Conservation (phyloP, 2,329 filamentous ascomycete genomes). For the Neocucurbitaria cava region DNA sequence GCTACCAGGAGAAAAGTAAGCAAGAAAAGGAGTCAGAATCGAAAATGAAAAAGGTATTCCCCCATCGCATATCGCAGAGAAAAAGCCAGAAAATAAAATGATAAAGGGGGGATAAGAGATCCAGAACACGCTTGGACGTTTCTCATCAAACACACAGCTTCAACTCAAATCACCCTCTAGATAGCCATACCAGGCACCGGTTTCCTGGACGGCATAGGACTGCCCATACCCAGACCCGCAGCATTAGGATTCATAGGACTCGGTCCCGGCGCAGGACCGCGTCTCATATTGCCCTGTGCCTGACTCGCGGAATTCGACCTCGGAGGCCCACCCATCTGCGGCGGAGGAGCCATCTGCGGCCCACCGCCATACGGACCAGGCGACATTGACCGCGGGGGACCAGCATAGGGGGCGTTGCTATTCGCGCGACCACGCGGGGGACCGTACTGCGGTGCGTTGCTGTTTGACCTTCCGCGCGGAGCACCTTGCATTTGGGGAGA, state of each 20-base stretch:
- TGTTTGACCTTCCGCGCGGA: slow-evolving; percentile 43
- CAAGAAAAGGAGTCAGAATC: neutral
- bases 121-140: slow-evolving; percentile 26
- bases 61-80: slow-evolving; percentile 5
- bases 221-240: too few species aligned
- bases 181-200: slow-evolving; percentile 57
- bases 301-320: slow-evolving; percentile 49
- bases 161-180: slow-evolving; percentile 19
- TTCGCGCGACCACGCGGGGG: slow-evolving; percentile 42
- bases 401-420: slow-evolving; percentile 48
- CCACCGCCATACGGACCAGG: slow-evolving; percentile 49
- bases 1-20: neutral
- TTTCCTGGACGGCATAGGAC: slow-evolving; percentile 51
- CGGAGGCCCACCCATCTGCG: slow-evolving; percentile 42
- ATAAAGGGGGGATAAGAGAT: slow-evolving; percentile 11
- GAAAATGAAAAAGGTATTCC: slow-evolving; percentile 8
- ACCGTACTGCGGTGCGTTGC: slow-evolving; percentile 44
- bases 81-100: slow-evolving; percentile 1
- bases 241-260: slow-evolving; percentile 48
- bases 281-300: slow-evolving; percentile 31
- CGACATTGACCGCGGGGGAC: slow-evolving; percentile 47
- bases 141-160: slow-evolving; percentile 31
- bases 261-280: slow-evolving; percentile 40
- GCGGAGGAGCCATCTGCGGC: slow-evolving; percentile 39
- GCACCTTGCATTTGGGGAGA: slow-evolving; percentile 28